Evolutionary conservation across 139 green algal species (phyloP).

Genomic region (Micromonas commoda): DNA sequence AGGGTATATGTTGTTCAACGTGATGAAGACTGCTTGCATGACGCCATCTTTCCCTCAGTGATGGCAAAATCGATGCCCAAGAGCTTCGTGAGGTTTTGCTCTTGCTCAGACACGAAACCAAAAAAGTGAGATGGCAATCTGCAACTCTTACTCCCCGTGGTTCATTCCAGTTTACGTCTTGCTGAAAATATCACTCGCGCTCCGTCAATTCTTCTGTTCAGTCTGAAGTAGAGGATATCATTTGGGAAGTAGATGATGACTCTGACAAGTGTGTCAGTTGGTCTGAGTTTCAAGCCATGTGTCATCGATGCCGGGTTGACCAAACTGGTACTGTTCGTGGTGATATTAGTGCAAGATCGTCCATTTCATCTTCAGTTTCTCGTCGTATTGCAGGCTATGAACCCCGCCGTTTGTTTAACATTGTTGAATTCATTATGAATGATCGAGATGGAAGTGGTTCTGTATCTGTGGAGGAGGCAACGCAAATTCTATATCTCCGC

Average conservation of each 20-base stretch:
- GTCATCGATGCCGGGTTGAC: conserved; percentile 71
- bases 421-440: conserved; percentile 91
- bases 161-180: background rate
- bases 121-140: conserved; percentile 37
- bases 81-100: conserved; percentile 69
- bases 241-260: conserved; percentile 97
- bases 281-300: conserved; percentile 82
- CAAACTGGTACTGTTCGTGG: no score
- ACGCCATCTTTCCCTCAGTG: conserved; percentile 12
- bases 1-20: background rate
- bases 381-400: conserved; percentile 60
- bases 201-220: conserved; percentile 32
- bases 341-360: background rate
- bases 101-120: conserved; percentile 61
- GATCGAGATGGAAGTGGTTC: conserved; percentile 64
- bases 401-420: conserved; percentile 83
- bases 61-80: conserved; percentile 73
- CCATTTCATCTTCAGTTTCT: background rate
- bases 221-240: conserved; percentile 85
- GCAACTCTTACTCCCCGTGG: background rate
- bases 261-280: conserved; percentile 63
- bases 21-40: background rate
- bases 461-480: conserved; percentile 67
- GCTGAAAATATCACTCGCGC: no score
- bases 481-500: conserved; percentile 88